Conservation (phyloP, 345 rosid species). For the Aquilaria yunnanensis region DNA sequence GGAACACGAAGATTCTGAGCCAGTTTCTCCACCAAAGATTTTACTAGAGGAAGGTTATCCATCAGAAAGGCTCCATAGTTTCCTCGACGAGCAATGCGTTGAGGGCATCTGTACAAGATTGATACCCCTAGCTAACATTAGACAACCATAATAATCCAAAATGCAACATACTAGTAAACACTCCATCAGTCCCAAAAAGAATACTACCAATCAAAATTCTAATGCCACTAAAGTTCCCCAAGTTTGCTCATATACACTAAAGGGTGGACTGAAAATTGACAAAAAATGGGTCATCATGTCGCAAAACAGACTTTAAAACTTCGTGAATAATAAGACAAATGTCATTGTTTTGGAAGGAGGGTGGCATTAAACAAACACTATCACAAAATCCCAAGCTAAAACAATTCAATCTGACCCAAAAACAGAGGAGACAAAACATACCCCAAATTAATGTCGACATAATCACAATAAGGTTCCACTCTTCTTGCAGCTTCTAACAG, state of each 20-base stretch:
- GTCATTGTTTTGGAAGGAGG: too few species aligned
- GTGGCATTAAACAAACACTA: too few species aligned
- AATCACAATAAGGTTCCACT: conserved; percentile 81
- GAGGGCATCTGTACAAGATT: conserved; percentile 63
- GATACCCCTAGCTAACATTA: too few species aligned
- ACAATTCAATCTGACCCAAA: background rate
- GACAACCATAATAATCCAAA: too few species aligned
- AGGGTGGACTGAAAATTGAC: too few species aligned
- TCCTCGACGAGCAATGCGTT: conserved; percentile 86
- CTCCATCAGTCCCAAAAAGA: too few species aligned
- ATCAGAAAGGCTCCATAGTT: conserved; percentile 91
- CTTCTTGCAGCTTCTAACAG: conserved; percentile 73
- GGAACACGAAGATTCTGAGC: conserved; percentile 58
- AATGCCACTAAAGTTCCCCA: too few species aligned
- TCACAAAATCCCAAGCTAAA: background rate
- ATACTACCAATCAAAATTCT: background rate
- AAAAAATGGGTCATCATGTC: too few species aligned
- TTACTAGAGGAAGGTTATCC: conserved; percentile 90
- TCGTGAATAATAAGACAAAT: too few species aligned
- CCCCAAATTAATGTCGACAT: conserved; percentile 95
- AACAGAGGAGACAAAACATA: conserved; percentile 18
- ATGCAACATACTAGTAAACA: too few species aligned
- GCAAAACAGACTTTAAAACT: too few species aligned
- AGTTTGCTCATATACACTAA: too few species aligned
- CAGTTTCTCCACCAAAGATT: conserved; percentile 76